Conservation (phyloP, 192 early-diverging fungal genomes). For the Umbelopsis vinacea region DNA sequence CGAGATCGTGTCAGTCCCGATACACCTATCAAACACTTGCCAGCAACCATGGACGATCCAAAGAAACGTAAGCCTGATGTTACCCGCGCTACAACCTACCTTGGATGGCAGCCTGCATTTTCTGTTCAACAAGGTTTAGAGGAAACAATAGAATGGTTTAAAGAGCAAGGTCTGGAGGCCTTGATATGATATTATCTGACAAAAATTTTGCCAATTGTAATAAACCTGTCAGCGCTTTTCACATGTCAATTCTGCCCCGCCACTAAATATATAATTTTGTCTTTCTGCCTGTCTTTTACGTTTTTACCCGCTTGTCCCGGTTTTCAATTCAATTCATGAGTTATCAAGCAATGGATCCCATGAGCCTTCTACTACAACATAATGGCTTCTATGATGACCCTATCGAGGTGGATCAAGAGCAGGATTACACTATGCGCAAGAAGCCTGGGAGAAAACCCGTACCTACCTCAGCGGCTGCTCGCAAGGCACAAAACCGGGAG, state of each 20-base stretch:
- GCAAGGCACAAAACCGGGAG: conserved; percentile 84
- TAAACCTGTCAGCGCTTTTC: conserved; percentile 1
- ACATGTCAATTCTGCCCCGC: neutral
- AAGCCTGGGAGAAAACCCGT: conserved; percentile 67
- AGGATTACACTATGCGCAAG: conserved; percentile 52
- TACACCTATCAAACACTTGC: conserved; percentile 63
- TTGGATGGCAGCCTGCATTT: conserved; percentile 78
- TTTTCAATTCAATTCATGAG: neutral
- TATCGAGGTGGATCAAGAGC: conserved; percentile 22
- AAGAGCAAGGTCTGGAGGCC: conserved; percentile 36
- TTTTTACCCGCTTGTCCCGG: conserved; percentile 23
- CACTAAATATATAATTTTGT: neutral
- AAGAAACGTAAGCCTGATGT: conserved; percentile 79
- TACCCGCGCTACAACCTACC: conserved; percentile 58
- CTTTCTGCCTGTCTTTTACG: neutral
- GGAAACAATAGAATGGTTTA: conserved; percentile 83
- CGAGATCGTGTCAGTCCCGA: conserved; percentile 61
- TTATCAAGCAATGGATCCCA: conserved; percentile 3
- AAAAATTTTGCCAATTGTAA: neutral
- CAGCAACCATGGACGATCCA: conserved; percentile 76
- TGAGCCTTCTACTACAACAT: conserved; percentile 4
- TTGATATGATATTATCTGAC: conserved; percentile 24
- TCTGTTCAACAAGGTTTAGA: conserved; percentile 76
- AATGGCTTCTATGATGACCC: neutral
- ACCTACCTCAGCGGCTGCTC: conserved; percentile 61